Evolutionary conservation across 2,329 filamentous ascomycete genomes (phyloP).

Genomic region (Aspergillus intermedius): DNA sequence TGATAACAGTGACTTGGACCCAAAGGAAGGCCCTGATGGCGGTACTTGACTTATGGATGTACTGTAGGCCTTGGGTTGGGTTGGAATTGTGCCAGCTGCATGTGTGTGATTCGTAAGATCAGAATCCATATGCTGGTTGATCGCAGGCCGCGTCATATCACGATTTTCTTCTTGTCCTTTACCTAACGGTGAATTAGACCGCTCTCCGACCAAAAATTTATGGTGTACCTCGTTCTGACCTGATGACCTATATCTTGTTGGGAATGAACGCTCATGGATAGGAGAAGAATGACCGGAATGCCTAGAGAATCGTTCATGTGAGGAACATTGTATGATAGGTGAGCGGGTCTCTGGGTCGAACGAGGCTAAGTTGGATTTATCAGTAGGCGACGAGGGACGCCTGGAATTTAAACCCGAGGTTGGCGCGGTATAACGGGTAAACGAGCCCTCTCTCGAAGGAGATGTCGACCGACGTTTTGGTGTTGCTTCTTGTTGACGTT

Average conservation of each 20-base stretch:
- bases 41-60: constrained; percentile 20
- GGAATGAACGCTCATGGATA: constrained; percentile 7
- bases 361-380: constrained; percentile 41
- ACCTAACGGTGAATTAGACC: neutral
- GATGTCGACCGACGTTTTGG: constrained; percentile 52
- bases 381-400: constrained; percentile 55
- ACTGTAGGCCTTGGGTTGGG: constrained; percentile 25
- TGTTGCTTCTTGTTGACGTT: constrained; percentile 43
- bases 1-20: constrained; percentile 27
- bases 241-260: constrained; percentile 4
- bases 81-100: constrained; percentile 20
- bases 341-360: constrained; percentile 26
- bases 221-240: constrained; percentile 9
- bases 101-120: constrained; percentile 14
- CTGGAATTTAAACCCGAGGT: constrained; percentile 54
- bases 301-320: constrained; percentile 17
- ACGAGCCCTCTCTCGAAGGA: constrained; percentile 32
- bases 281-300: constrained; percentile 7
- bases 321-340: constrained; percentile 15
- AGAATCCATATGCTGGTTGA: constrained; percentile 3
- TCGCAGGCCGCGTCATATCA: constrained; percentile 1
- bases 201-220: constrained; percentile 14
- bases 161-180: constrained; percentile 8
- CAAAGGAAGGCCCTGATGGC: constrained; percentile 34
- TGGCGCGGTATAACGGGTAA: constrained; percentile 46